phyloP scores from a whole-genome alignment of 179 eudicot species.

The Camellia oleifera region DNA sequence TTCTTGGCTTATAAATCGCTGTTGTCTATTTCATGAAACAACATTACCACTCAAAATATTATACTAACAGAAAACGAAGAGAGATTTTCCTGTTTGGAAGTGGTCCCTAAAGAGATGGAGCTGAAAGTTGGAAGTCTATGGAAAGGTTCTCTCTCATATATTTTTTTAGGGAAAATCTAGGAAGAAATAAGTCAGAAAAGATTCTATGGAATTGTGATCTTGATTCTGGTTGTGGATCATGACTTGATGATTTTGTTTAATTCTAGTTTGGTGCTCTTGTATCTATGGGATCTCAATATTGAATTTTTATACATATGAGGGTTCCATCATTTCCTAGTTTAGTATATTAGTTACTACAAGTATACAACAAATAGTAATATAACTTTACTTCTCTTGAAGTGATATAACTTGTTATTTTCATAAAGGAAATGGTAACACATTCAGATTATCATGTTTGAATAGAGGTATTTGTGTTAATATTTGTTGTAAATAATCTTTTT shows the following conservation, averaged over 20 bases:
- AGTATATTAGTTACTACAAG: neutral
- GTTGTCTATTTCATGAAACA: neutral
- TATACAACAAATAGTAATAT: neutral
- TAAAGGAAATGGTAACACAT: neutral
- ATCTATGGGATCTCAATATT: neutral
- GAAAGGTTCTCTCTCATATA: neutral
- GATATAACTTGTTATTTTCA: neutral
- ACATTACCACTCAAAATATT: too few relatives aligned
- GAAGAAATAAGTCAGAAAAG: neutral
- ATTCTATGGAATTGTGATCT: neutral
- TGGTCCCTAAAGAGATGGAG: neutral
- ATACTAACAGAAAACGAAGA: neutral
- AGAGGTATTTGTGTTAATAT: neutral
- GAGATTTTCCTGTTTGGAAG: neutral
- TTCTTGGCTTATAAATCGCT: too few relatives aligned
- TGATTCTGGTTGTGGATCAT: neutral
- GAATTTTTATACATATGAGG: neutral
- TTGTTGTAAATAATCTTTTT: neutral
- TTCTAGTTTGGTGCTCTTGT: neutral
- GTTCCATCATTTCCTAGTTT: neutral
- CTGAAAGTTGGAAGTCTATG: neutral
- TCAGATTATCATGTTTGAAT: conserved; percentile 1
- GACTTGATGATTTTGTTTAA: neutral
- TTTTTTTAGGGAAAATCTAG: neutral
- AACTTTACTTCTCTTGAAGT: neutral